Base-by-base conservation (phyloP, 768 basidiomycete species). In the Serendipita sp. region DNA sequence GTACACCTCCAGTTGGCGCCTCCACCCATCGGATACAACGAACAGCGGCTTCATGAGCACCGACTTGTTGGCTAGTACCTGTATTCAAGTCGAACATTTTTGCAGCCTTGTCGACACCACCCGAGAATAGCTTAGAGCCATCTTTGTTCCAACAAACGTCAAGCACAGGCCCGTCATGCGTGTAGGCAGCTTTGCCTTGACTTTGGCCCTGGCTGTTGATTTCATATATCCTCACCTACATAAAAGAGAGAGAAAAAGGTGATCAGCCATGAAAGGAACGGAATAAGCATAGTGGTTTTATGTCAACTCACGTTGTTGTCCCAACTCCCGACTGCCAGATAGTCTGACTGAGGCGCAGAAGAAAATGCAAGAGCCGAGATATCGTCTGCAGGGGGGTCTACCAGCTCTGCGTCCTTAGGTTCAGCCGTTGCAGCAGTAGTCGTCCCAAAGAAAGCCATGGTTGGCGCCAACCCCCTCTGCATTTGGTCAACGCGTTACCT, bases 131-230 rank as follows among this genome's bases (percentile, higher is more conserved):
- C 76, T 92, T 91, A 70, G 83, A 86, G 18, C 94, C 94, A 65
- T 92, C 89, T 92, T 89, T 90, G 75, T 86, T 91, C 94, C 95
- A 98, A 69, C 88, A 88, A 1, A 94, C 80, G 66, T 84, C 82
- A 68, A 98, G 74, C 0, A 92, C 92, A 1, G 95, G 95, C 0
- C 84, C 93, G 72, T 93, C 89, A 71, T 98, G 95, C 38, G 76
- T 76, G 72, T 92, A 95, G 83, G 89, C 86, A 0, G 92, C 92
- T 75, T 91, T 92, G 16, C 89, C 89, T 73, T 89, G 85, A 1
- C 88, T 85, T 70, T 89, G 86, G 23, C 90, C 89, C 11, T 76
- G 77, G 23, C 79, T 78, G 35, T 85, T 85, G 64, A 97, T 86
- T 77, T 95, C 91, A 74, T 98, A 98, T 51, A 97, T 80, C 54